phyloP scores from a whole-genome alignment of 2,329 filamentous ascomycete species.

The Calycina herbarum region DNA sequence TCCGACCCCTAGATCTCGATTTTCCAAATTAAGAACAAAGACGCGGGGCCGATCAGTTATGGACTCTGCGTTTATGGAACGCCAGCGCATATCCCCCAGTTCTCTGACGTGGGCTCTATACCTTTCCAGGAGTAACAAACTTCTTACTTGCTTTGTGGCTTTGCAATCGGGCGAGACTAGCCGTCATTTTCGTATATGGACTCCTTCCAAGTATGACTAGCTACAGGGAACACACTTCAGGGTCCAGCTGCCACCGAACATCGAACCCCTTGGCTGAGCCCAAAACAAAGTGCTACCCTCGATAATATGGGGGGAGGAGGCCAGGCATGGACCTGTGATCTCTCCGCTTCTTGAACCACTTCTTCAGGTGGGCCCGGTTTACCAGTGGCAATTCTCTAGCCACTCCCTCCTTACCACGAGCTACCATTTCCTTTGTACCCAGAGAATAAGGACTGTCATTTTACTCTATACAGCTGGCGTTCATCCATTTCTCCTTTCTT shows the following conservation, averaged over 20 bases:
- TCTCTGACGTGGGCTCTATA: constrained; percentile 4
- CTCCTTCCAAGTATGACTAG: neutral
- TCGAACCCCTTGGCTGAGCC: neutral
- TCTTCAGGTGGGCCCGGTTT: neutral
- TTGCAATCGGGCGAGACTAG: neutral
- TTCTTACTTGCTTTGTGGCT: neutral
- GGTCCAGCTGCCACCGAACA: neutral
- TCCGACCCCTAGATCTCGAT: neutral
- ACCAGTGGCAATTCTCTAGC: neutral
- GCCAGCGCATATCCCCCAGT: neutral
- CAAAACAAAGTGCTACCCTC: neutral
- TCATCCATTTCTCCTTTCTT: neutral
- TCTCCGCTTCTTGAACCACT: neutral
- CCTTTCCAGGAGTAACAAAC: neutral
- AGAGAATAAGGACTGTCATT: neutral
- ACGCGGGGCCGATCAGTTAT: neutral
- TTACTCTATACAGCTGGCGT: neutral
- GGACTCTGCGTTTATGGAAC: neutral
- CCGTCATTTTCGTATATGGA: neutral
- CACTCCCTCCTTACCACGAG: neutral
- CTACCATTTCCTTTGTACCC: neutral
- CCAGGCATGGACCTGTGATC: neutral
- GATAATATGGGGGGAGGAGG: neutral
- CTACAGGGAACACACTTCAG: neutral
- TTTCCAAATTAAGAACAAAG: constrained; percentile 6